Evolutionary conservation across 2,329 filamentous ascomycete genomes (phyloP).

Genomic region (Cordyceps tenuipes): DNA sequence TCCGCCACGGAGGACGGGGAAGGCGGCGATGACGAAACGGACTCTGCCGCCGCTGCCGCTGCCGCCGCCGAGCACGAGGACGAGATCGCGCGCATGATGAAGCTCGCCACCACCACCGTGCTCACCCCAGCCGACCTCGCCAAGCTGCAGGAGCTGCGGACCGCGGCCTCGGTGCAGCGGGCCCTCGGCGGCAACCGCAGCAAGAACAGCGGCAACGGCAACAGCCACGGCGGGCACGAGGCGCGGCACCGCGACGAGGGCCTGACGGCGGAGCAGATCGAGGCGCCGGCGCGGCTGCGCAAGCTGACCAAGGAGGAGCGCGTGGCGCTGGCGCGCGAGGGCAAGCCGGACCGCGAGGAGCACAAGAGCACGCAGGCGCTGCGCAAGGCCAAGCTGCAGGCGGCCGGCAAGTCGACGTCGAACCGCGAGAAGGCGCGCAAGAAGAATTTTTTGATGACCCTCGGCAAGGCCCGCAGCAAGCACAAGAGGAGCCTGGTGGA

Average conservation of each 20-base stretch:
- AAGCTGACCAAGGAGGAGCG: conserved; percentile 88
- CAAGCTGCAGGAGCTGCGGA: conserved; percentile 82
- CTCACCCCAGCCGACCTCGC: conserved; percentile 93
- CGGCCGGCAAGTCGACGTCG: conserved; percentile 88
- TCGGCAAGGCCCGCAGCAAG: conserved; percentile 93
- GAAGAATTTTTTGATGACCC: conserved; percentile 99
- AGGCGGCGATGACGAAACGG: conserved; percentile 22
- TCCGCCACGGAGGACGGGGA: conserved; percentile 15
- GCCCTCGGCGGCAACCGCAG: conserved; percentile 39
- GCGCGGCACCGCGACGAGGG: conserved; percentile 74
- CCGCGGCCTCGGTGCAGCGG: conserved; percentile 63
- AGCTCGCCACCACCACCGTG: conserved; percentile 84
- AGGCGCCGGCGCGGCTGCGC: conserved; percentile 71
- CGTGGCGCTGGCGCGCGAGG: conserved; percentile 72
- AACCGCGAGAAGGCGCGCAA: conserved; percentile 94
- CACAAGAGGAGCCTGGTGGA: conserved; percentile 89
- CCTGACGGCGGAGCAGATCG: conserved; percentile 84
- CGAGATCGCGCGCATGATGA: conserved; percentile 48
- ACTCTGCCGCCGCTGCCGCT: conserved; percentile 28
- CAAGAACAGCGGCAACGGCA: conserved; percentile 34
- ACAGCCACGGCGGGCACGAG: conserved; percentile 25
- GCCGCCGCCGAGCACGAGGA: conserved; percentile 24
- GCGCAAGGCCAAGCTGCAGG: conserved; percentile 77
- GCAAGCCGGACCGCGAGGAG: conserved; percentile 67
- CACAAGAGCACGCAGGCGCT: conserved; percentile 82